Evolutionary conservation across 768 basidiomycete genomes (phyloP).

Genomic region (Hortiboletus campestris): DNA sequence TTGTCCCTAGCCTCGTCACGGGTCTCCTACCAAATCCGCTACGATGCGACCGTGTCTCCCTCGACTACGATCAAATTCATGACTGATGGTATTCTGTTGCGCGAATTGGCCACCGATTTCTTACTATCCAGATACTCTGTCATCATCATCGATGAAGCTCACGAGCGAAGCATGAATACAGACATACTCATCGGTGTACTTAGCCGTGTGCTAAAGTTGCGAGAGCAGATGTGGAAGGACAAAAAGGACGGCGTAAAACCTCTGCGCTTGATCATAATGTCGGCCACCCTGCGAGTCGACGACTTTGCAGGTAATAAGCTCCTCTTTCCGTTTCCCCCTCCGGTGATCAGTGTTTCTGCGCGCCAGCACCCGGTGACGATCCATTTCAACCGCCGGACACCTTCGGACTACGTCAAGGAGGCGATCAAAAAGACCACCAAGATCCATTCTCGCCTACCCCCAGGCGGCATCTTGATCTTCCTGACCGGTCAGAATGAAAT

Average conservation of each 20-base stretch:
- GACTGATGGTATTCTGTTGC: constrained; percentile 96
- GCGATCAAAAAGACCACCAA: constrained; percentile 87
- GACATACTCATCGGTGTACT: constrained; percentile 96
- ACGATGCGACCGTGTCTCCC: constrained; percentile 89
- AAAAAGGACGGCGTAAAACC: constrained; percentile 77
- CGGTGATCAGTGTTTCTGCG: constrained; percentile 83
- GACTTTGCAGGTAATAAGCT: constrained; percentile 88
- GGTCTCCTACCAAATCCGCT: constrained; percentile 97
- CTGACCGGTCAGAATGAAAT: constrained; percentile 98
- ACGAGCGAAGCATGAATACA: constrained; percentile 97
- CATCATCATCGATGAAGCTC: constrained; percentile 96
- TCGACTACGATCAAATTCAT: constrained; percentile 97
- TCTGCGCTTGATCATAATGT: constrained; percentile 95
- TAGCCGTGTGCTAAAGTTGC: constrained; percentile 86
- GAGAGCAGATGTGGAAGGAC: constrained; percentile 87
- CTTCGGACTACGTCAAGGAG: constrained; percentile 85
- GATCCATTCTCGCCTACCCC: constrained; percentile 89
- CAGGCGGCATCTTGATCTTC: constrained; percentile 91
- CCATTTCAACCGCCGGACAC: constrained; percentile 88
- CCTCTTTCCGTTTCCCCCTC: constrained; percentile 83
- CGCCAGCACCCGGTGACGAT: constrained; percentile 94
- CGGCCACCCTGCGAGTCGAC: constrained; percentile 89
- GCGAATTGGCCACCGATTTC: constrained; percentile 91
- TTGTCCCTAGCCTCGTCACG: constrained; percentile 76
- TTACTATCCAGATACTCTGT: constrained; percentile 92